Evolutionary conservation across 208 protist species (phyloP), one percentile per base, ranked within the genome.

Genomic region (Crithidia acanthocephali): DNA sequence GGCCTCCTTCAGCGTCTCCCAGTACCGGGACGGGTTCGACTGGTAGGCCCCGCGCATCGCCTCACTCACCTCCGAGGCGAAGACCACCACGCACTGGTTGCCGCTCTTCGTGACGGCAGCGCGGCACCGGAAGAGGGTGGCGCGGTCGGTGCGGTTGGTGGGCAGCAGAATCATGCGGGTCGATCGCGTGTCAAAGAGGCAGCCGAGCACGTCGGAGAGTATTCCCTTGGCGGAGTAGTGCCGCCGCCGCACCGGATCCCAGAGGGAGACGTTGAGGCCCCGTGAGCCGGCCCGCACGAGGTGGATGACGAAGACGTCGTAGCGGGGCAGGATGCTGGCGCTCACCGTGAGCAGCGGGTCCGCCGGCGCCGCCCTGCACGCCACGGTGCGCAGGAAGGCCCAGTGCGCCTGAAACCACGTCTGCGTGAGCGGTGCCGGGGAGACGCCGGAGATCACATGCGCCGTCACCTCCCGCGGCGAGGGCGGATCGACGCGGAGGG

Each of bases 111-210:
- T 76, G 15, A 96, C 66, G 0, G 91, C 91, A 0, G 88, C 81
- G 52, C 87, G 88, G 48, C 91, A 96, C 48, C 86, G 86, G 27
- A 91, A 84, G 58, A 96, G 83, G 60, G 75, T 63, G 42, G 86
- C 76, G 60, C 91, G 88, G 79, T 96, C 91, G 3, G 88, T 94
- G 58, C 91, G 86, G 53, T 90, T 88, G n/a, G 91, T 96, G 16
- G 91, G 91, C 53, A 96, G 35, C 27, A 96, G 76, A 58, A 96
- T 96, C 53, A 96, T 78, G 16, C 67, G 64, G 18, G 65, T 80
- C n/a, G 80, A 53, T 13, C 83, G 79, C 10, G 79, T 84, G 61
- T 86, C 74, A 44, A 96, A 70, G 45, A 96, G 59, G 67, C 85
- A 91, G 42, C 76, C 81, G 3, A 96, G 75, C 9, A 94, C 79